A percentile compares a stretch with the other conserved stretches of the same genome.
Conservation (phyloP, 192 early-diverging fungal genomes). For the Coemansia nantahalensis region DNA sequence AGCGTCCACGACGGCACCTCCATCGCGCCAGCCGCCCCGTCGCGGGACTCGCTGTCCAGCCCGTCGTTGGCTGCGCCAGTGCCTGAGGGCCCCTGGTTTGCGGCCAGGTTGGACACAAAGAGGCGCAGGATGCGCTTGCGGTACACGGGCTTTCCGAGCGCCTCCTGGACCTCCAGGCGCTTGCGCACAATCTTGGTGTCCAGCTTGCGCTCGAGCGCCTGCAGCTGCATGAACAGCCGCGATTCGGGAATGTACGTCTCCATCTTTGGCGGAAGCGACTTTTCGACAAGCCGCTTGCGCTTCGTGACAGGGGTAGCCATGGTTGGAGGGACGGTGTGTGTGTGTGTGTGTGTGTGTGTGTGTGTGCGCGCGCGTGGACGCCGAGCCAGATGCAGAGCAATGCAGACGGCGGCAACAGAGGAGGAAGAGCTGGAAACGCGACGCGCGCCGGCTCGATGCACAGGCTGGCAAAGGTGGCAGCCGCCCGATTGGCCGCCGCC, state of each 20-base stretch:
- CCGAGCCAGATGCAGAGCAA: no score
- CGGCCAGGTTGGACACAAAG: slow-evolving; percentile 86
- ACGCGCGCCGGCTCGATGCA: no score
- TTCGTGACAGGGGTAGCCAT: slow-evolving; percentile 35
- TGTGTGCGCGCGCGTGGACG: no score
- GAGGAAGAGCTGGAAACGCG: no score
- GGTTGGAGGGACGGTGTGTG: no score
- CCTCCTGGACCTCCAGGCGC: slow-evolving; percentile 84
- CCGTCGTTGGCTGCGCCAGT: slow-evolving; percentile 5
- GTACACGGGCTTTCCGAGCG: slow-evolving; percentile 66
- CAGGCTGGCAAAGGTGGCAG: no score
- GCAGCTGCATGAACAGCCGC: slow-evolving; percentile 78
- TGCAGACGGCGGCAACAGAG: no score
- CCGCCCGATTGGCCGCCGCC: no score
- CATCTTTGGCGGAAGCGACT: slow-evolving; percentile 61
- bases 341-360: no score
- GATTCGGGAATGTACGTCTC: slow-evolving; percentile 92
- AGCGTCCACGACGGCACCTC: background rate
- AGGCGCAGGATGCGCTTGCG: slow-evolving; percentile 81
- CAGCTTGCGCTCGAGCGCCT: slow-evolving; percentile 83
- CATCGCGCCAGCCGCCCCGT: slow-evolving; percentile 36
- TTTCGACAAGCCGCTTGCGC: slow-evolving; percentile 45
- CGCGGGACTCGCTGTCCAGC: slow-evolving; percentile 10
- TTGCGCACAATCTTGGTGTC: slow-evolving; percentile 91
- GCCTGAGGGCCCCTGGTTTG: slow-evolving; percentile 59